Evolutionary conservation across 139 green algal genomes (phyloP), one percentile per base, ranked within the genome.

Genomic region (Picochlorum costavermella): DNA sequence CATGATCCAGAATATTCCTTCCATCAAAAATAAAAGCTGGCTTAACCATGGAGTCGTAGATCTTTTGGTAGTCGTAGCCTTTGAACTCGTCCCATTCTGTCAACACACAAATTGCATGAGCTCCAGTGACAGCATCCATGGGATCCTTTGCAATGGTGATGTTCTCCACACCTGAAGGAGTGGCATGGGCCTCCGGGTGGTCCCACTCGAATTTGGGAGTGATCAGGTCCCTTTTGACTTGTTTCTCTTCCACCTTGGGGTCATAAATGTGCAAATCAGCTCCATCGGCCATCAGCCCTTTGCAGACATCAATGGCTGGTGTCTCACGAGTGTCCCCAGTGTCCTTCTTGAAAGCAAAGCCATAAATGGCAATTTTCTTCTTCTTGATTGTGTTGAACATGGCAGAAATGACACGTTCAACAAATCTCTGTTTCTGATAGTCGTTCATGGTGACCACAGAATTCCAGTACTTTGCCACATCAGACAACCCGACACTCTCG

Each of bases 11-110:
- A 51, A 97, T 87, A 78, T 97, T 97, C 63, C 94, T 86, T 36
- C 94, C 93, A 65, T 99, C 94, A 77, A 99, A 99, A n/a, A 98
- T 65, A 65, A 97, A 98, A 2, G 94, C 91, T 11, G 94, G 94
- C 86, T 98, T 98, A 37, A 82, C 68, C 94, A 99, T 99, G 59
- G 56, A 88, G 72, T 92, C 85, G 31, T 85, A 87, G 10, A 84
- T 84, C 36, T 58, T 48, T 68, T 86, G 56, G 53, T 75, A 90
- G 71, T 91, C 84, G 14, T 85, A 71, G 8, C 23, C 68, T 81
- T 96, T 98, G 84, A 98, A 99, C 74, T 94, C 80, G 64, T 99
- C 94, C 94, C 94, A 99, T 83, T 99, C 94, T 8, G 94, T 99
- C 50, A 98, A 77, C 4, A 99, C 70, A 66, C 75, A 86, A 17